Base-by-base conservation (phyloP, 148 eudicot species). In the Dianthus caryophyllus region DNA sequence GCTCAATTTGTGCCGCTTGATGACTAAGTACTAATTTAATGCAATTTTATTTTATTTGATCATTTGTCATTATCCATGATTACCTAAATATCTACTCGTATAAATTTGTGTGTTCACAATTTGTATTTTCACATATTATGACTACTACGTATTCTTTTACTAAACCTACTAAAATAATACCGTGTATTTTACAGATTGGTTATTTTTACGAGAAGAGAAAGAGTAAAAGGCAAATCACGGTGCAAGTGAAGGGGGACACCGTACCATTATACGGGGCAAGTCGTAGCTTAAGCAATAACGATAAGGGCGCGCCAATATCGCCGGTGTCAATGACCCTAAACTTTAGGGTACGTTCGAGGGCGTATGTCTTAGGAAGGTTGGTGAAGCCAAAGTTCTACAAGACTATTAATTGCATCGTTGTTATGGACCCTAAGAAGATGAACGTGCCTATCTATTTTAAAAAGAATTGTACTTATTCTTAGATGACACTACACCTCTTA, bases 191-290 rank as follows among this genome's bases (percentile, higher is more conserved):
- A 69, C 80, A 90, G 97, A 70, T 90, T 31, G 75, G 81, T 8
- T 81, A 75, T 31, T 90, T 85, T 67, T 88, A 91, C 33, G 83
- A 91, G 72, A 75, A 80, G 50, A 83, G 93, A 61, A 91, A 78
- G 64, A 82, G 90, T 75, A 71, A 79, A 44, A 84, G 83, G 65
- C 64, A 68, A 15, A 65, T 91, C 39, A 66, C 73, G 0, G 86
- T 87, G 57, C 71, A 62, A 29, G 36, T 91, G 27, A 36, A 5
- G 17, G 97, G 96, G 15, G 75, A 30, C 62, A 61, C 25, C 1
- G 79, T 89, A 7, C 96, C 97, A 7, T 51, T 91, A 6, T 91
- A 91, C 30, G 97, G 97, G 18, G 96, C 82, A 8, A 86, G 88
- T 0, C 68, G 79, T 38, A 71, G 60, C 60, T 65, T 87, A 77